These are phyloP conservation scores for Agroathelia rolfsii DNA, from an alignment of 1,284 basidiomycete species.

Conservation along the genomic window DNA sequence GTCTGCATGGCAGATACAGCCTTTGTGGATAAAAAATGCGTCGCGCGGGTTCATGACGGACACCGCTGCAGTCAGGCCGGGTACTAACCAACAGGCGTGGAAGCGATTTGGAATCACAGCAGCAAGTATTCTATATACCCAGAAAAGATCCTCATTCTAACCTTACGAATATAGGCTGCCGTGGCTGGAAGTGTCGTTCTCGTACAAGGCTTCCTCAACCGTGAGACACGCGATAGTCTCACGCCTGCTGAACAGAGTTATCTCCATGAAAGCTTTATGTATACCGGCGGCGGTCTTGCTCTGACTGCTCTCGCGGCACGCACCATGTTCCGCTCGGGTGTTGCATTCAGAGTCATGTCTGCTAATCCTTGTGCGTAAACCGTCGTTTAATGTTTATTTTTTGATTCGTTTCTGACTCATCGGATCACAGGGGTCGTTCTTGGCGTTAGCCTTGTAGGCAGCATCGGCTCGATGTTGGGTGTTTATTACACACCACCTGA, in stretches of 20 bases:
- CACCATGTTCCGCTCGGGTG: conserved; percentile 66
- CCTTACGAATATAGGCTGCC: conserved; percentile 34
- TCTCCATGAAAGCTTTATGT: conserved; percentile 78
- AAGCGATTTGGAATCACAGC: conserved; percentile 40
- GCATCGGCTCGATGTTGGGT: conserved; percentile 73
- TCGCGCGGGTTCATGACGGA: conserved; percentile 35
- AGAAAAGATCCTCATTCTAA: conserved; percentile 1
- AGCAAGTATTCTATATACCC: conserved; percentile 21
- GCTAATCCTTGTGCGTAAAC: conserved; percentile 67
- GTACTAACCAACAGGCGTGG: conserved; percentile 34
- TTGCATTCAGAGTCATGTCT: conserved; percentile 73
- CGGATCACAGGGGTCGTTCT: conserved; percentile 60
- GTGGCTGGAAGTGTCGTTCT: conserved; percentile 61
- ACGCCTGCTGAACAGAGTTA: conserved; percentile 53
- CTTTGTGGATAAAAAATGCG: too few relatives aligned
- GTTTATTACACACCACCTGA: conserved; percentile 69
- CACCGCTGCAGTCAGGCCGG: conserved; percentile 26
- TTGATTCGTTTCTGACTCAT: conserved; percentile 4
- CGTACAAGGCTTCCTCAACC: conserved; percentile 60
- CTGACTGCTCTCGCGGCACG: conserved; percentile 75
- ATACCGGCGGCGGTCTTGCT: conserved; percentile 74
- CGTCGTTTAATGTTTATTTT: not conserved
- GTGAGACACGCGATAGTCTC: conserved; percentile 66
- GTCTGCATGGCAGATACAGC: too few relatives aligned
- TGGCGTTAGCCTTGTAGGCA: conserved; percentile 71